Base-by-base conservation (phyloP, 73 alveolate genomes). In the Effrenium voratum region DNA sequence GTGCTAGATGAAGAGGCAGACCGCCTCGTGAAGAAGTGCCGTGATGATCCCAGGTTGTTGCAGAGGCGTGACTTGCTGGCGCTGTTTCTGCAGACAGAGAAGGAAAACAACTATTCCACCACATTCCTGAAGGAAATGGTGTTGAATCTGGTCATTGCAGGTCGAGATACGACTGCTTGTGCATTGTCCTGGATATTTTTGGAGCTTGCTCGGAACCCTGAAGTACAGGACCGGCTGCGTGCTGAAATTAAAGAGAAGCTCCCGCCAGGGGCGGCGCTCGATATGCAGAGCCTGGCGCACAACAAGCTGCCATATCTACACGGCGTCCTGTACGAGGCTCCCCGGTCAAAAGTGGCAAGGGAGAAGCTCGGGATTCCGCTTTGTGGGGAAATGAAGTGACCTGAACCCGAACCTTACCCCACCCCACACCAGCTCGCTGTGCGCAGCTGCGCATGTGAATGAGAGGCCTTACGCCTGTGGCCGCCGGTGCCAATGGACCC, bases 161-260 rank as follows among this genome's bases (percentile, higher is more conserved):
- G 97, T 8, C 45, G 97, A 52, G 97, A 90, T 87, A 90, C 97
- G 40, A 90, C 97, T 8, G 97, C 97, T 3, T 90, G 97, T 75
- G 3, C 34, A 28, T 46, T 90, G 86, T 90, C 97, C 2, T 90
- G 97, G 97, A 66, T 70, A 87, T 43, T 90, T 55, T 90, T n/a
- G n/a, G 97, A 68, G 28, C 97, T 90, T 57, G 38, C 88, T 75
- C 44, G 41, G 57, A 63, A 90, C 75, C 77, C 32, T 22, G 87
- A 66, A 30, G 60, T 68, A 8, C 88, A 90, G 41, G 24, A 5
- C 40, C 68, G 43, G 55, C 97, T 90, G 30, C 87, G 44, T 34
- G 77, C 63, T 12, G 97, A 90, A 55, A 70, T 90, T 75, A 70
- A 45, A 75, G 40, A 90, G 87, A 70, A 68, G 55, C 32, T 90